phyloP scores from a whole-genome alignment of 164 flowering plant species.

The Stephania yunnanensis region DNA sequence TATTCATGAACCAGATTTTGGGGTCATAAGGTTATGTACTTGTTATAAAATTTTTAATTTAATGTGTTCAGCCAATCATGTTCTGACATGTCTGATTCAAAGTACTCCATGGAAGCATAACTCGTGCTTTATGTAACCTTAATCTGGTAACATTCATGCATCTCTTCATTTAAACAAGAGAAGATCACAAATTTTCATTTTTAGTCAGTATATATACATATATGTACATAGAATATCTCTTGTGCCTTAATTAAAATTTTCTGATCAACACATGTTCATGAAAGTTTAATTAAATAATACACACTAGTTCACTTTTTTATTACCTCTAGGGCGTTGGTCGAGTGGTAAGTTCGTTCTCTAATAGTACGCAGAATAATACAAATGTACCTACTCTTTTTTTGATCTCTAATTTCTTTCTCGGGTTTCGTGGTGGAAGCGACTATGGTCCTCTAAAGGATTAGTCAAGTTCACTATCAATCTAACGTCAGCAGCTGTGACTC shows the following conservation, averaged over 20 bases:
- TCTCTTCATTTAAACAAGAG: not conserved
- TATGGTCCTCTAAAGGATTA: no score
- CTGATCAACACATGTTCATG: constrained; percentile 30
- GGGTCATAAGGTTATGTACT: not conserved
- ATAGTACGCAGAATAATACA: no score
- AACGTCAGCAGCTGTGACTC: no score
- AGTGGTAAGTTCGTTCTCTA: no score
- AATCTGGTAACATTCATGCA: constrained; percentile 3
- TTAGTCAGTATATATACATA: no score
- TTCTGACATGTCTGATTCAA: constrained; percentile 14
- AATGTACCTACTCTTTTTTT: no score
- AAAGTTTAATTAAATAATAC: not conserved
- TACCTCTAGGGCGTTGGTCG: no score
- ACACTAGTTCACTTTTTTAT: not conserved
- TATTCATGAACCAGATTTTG: constrained; percentile 14
- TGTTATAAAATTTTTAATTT: not conserved
- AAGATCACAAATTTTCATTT: no score
- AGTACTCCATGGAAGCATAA: not conserved
- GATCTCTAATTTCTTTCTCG: not conserved
- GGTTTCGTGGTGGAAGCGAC: no score
- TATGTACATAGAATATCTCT: not conserved
- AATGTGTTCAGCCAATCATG: constrained; percentile 3
- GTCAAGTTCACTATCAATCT: no score
- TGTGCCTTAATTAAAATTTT: not conserved
- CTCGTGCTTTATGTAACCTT: not conserved